Base-by-base conservation (phyloP, 2,329 filamentous ascomycete species). In the Sporothrix curviconia region DNA sequence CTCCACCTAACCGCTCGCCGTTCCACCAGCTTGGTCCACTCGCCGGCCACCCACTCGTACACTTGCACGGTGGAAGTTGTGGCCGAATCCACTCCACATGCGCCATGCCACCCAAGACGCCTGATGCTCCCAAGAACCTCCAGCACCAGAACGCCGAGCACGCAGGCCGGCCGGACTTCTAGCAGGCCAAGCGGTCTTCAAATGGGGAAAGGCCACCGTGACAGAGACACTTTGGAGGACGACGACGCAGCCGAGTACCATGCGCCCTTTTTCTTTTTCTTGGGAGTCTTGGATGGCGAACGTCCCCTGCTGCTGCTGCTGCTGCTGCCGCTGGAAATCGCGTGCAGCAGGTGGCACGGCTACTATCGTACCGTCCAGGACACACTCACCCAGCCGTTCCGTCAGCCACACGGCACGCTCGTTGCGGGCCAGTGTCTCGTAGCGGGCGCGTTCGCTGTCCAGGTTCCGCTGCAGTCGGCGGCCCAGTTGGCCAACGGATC, bases 401-500 rank as follows among this genome's bases (percentile, higher is more conserved):
- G 82, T 84, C 32, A 90, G 75, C 87, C 87, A 91, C 28, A 84
- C 74, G 3, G 84, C 83, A 36, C 86, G 74, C 67, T 91, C 83
- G 22, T 77, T 79, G 22, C 79, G 76, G 4, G 81, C 79, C 0
- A 89, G 72, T 7, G 79, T 74, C 60, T 87, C 84, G 60, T 85
- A 92, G 62, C 83, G 76, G 28, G 82, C 80, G n/a, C 84, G 80
- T 68, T 94, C 90, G 58, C 85, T 86, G 28, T 84, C 80, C 1
- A 94, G 75, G 65, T 86, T 90, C 57, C 83, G 82, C 67, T 95
- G 89, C 0, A 95, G 76, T 94, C 88, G 7, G 84, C 80, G 0
- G 90, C 90, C 90, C 90, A 95, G 66, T 87, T 88, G 1, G 86
- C 87, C 17, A 95, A 7, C 86, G 79, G n/a, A 92, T 78, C 55